A percentile compares a stretch with the other conserved stretches of the same genome.
These are phyloP conservation scores for Candida gorgasii DNA, from an alignment of 805 yeast species.

Conservation along the genomic window DNA sequence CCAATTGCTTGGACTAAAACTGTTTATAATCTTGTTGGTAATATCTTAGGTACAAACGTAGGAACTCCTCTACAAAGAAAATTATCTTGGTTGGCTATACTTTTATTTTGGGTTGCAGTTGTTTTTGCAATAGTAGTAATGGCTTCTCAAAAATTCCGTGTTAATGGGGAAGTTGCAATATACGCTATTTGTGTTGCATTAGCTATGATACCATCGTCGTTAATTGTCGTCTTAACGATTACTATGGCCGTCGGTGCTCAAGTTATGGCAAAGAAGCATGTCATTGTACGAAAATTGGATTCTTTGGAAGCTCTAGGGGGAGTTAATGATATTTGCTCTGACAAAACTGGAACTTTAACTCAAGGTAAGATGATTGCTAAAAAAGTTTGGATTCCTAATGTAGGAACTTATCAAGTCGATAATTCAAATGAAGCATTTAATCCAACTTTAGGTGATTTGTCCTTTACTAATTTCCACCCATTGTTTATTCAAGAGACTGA, in stretches of 20 bases:
- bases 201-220: conserved; percentile 42
- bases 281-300: conserved; percentile 38
- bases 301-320: conserved; percentile 42
- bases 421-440: conserved; percentile 35
- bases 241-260: conserved; percentile 46
- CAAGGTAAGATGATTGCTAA: conserved; percentile 41
- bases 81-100: conserved; percentile 50
- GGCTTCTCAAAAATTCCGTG: conserved; percentile 36
- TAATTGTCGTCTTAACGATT: conserved; percentile 40
- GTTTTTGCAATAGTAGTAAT: conserved; percentile 40
- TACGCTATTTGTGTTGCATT: conserved; percentile 43
- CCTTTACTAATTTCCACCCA: conserved; percentile 30
- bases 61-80: conserved; percentile 49
- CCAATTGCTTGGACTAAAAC: conserved; percentile 38
- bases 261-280: conserved; percentile 36
- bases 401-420: conserved; percentile 34
- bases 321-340: conserved; percentile 40
- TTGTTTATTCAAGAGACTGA: conserved; percentile 27
- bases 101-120: conserved; percentile 48
- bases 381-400: conserved; percentile 36
- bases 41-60: conserved; percentile 47
- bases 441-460: conserved; percentile 43
- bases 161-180: conserved; percentile 36
- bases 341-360: conserved; percentile 42
- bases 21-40: conserved; percentile 41